A percentile compares a stretch with the other conserved stretches of the same genome.
phyloP scores from a whole-genome alignment of 2,329 filamentous ascomycete species.

The Pseudocercospora eumusae region DNA sequence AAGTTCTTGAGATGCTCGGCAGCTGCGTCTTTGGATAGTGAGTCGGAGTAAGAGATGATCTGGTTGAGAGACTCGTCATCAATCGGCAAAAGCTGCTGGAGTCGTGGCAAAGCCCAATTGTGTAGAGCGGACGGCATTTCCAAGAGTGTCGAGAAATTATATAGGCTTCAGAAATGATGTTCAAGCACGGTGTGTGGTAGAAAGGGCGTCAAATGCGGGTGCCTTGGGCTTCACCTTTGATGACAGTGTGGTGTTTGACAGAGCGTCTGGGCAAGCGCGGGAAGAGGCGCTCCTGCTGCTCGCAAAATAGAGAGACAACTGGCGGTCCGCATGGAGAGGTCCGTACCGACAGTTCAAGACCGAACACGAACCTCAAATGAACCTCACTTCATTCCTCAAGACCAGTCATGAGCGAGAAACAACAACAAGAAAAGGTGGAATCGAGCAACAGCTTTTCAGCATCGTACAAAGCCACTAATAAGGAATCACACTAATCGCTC shows the following conservation, averaged over 20 bases:
- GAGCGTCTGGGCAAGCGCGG: not conserved
- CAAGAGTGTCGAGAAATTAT: not conserved
- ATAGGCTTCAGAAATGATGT: not conserved
- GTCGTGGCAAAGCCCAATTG: slow-evolving; percentile 65
- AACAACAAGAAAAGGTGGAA: slow-evolving; percentile 1
- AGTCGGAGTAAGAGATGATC: slow-evolving; percentile 77
- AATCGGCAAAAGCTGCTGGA: slow-evolving; percentile 78
- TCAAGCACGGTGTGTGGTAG: not conserved
- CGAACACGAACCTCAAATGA: not conserved
- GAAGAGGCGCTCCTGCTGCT: not conserved
- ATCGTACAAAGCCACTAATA: slow-evolving; percentile 18
- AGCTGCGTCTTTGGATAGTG: slow-evolving; percentile 73
- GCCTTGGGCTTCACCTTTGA: not conserved
- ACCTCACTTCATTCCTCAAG: slow-evolving; percentile 3
- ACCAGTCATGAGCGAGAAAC: not conserved
- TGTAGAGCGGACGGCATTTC: slow-evolving; percentile 34
- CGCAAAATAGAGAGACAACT: not conserved
- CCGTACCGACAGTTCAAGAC: not conserved
- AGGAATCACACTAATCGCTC: slow-evolving; percentile 16
- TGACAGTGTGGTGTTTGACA: not conserved
- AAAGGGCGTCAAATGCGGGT: not conserved
- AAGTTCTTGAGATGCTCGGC: slow-evolving; percentile 85
- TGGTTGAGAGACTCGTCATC: slow-evolving; percentile 83
- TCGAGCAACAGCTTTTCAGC: slow-evolving; percentile 12
- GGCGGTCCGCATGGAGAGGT: not conserved